phyloP scores from a whole-genome alignment of 176 grass and related monocot species.

The Puya raimondii region DNA sequence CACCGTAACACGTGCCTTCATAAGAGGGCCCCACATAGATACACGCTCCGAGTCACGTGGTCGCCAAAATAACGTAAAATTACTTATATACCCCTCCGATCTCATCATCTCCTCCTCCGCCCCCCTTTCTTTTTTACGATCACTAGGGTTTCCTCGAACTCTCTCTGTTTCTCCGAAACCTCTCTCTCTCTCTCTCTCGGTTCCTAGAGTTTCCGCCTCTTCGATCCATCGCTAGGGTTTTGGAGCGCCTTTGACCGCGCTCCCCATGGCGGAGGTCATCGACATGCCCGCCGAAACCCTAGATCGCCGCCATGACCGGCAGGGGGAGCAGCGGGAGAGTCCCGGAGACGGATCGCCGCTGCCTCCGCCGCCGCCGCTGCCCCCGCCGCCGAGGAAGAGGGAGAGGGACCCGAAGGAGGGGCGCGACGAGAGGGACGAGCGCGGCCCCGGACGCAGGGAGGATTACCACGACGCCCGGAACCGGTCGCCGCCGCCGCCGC shows the following conservation, averaged over 20 bases:
- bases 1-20: too few species aligned
- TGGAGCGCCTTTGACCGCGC: neutral
- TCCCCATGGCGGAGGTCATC: conserved; percentile 75
- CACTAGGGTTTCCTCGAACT: neutral
- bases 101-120: neutral
- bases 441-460: neutral
- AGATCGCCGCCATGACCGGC: conserved; percentile 30
- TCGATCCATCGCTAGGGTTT: conserved; percentile 9
- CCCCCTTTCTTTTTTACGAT: neutral
- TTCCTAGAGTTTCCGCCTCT: neutral
- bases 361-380: conserved; percentile 31
- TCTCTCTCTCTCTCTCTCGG: neutral
- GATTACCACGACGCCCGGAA: conserved; percentile 10
- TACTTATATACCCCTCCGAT: too few species aligned
- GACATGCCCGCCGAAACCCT: conserved; percentile 53
- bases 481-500: conserved; percentile 33
- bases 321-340: conserved; percentile 34
- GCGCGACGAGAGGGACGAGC: conserved; percentile 11
- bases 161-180: neutral
- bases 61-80: too few species aligned
- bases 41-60: too few species aligned
- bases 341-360: conserved; percentile 37
- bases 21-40: too few species aligned
- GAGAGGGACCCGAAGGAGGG: conserved; percentile 39
- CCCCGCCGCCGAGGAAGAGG: conserved; percentile 45